Evolutionary conservation across 148 eudicot species (phyloP).

Genomic region (Spergularia marina): DNA sequence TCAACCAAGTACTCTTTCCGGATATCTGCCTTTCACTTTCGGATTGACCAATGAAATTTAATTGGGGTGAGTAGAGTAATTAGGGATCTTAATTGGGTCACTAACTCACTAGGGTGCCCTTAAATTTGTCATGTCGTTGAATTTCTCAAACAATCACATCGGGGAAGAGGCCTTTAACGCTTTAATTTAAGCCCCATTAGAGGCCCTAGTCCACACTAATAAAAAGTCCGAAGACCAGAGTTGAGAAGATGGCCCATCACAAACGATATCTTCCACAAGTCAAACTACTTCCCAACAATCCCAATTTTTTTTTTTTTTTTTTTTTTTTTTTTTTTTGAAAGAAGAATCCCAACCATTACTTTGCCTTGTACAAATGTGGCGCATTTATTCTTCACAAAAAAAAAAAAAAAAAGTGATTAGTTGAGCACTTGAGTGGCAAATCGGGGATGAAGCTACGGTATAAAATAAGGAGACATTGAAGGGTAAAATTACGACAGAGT

Average conservation of each 20-base stretch:
- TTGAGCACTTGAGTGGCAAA: too few species aligned
- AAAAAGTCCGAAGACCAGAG: neutral
- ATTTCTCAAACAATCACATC: neutral
- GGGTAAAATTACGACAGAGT: too few species aligned
- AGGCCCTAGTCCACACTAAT: neutral
- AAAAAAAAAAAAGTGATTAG: too few species aligned
- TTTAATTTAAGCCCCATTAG: neutral
- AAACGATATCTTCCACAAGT: neutral
- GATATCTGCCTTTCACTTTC: too few species aligned
- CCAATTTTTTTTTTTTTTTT: too few species aligned
- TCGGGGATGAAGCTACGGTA: too few species aligned
- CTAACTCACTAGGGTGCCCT: neutral
- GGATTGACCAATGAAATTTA: neutral
- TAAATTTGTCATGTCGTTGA: slow-evolving; percentile 7
- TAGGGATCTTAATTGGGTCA: slow-evolving; percentile 1
- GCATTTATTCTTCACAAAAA: too few species aligned
- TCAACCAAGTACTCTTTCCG: too few species aligned
- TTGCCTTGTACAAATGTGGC: too few species aligned
- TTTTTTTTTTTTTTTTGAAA: too few species aligned
- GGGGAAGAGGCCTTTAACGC: neutral
- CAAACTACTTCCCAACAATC: slow-evolving; percentile 6
- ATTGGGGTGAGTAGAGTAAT: neutral
- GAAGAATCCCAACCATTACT: too few species aligned
- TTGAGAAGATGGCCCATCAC: neutral
- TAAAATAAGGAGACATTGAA: too few species aligned